Conservation (phyloP, 345 rosid genomes). For the Raphanus raphanistrum region DNA sequence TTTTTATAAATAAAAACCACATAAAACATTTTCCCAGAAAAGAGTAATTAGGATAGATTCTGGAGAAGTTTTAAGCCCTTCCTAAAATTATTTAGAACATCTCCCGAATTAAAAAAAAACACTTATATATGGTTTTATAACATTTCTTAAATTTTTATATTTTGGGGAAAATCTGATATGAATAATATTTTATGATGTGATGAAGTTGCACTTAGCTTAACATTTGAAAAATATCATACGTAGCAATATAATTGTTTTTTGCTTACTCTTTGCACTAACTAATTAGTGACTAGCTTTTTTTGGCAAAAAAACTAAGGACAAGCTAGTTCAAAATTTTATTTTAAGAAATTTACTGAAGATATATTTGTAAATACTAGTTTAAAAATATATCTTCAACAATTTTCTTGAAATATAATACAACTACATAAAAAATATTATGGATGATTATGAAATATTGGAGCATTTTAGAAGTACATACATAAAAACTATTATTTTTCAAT, state of each 20-base stretch:
- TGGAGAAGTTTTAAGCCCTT: neutral
- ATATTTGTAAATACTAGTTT: neutral
- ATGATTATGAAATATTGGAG: neutral
- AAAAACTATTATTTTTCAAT: neutral
- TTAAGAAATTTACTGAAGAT: neutral
- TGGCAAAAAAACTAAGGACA: neutral
- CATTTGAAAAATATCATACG: neutral
- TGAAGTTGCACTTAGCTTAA: neutral
- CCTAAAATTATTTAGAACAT: neutral
- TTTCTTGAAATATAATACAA: neutral
- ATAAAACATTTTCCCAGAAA: neutral
- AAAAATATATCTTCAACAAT: neutral
- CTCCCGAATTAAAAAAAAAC: neutral
- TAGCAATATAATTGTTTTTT: neutral
- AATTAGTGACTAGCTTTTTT: neutral
- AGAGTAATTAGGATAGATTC: neutral
- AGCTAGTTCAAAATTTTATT: neutral
- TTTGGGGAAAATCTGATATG: neutral
- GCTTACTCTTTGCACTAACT: neutral
- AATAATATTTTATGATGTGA: neutral
- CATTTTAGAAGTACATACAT: neutral
- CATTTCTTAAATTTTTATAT: neutral
- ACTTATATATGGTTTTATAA: neutral
- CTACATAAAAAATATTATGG: neutral
- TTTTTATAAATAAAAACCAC: neutral